These are phyloP conservation scores for Colletotrichum sp. DNA, from an alignment of 2,329 filamentous ascomycete genomes.

Conservation along the genomic window DNA sequence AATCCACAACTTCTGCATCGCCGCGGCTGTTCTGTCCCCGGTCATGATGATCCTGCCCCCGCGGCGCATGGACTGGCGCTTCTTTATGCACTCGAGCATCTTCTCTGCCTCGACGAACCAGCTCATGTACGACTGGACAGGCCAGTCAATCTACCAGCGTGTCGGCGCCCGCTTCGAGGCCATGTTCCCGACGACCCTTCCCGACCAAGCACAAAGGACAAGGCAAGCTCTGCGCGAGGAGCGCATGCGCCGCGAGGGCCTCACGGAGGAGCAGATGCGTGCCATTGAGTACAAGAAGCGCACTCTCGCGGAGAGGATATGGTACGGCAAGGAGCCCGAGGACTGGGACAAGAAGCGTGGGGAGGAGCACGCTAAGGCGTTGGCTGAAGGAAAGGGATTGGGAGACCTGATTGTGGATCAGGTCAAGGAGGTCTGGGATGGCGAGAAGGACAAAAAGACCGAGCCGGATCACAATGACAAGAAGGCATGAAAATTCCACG, in stretches of 20 bases:
- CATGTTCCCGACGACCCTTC: constrained; percentile 58
- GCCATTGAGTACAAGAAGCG: constrained; percentile 27
- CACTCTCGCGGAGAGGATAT: constrained; percentile 50
- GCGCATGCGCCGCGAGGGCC: constrained; percentile 24
- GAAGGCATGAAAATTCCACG: not conserved
- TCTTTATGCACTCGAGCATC: constrained; percentile 51
- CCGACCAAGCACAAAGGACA: constrained; percentile 56
- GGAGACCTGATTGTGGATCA: constrained; percentile 62
- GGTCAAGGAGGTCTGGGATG: constrained; percentile 56
- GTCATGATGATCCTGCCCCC: constrained; percentile 56
- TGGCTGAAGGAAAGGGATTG: constrained; percentile 60
- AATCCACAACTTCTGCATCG: constrained; percentile 53
- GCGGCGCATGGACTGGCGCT: constrained; percentile 54
- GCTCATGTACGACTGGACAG: constrained; percentile 61
- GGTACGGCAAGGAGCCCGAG: constrained; percentile 62
- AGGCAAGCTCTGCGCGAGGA: constrained; percentile 46
- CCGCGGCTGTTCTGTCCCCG: constrained; percentile 50
- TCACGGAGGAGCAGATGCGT: constrained; percentile 25
- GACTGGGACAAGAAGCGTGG: constrained; percentile 59
- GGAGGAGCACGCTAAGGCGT: constrained; percentile 54
- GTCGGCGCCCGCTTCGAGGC: constrained; percentile 46
- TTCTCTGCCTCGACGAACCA: constrained; percentile 59
- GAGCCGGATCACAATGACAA: constrained; percentile 19
- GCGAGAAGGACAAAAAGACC: constrained; percentile 23
- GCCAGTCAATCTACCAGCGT: constrained; percentile 54